Base-by-base conservation (phyloP, 2,329 filamentous ascomycete species). In the Xylariales sp. region DNA sequence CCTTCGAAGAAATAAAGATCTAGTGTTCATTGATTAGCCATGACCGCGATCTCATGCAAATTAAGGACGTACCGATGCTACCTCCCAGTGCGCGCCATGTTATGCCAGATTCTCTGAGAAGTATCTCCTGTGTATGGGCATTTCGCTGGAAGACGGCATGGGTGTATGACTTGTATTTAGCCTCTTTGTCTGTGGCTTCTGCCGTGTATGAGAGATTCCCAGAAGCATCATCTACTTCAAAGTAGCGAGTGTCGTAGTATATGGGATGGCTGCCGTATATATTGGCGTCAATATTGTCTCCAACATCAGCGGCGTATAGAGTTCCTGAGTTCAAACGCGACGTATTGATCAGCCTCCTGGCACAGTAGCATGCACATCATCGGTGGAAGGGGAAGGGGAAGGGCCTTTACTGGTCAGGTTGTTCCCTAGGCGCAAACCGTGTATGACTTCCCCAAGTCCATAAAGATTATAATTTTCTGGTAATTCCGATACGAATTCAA, bases 1-100 rank as follows among this genome's bases (percentile, higher is more conserved):
- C 88, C 88, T 11, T 83, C 74, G 52, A 85, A 85, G 62, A 93
- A 87, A 58, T 87, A 90, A 14, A 93, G 66, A 54, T 93, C 87
- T 43, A 13, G n/a, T n/a, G n/a, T 14, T 5, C 13, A 19, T 11
- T 4, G n/a, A 13, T 43, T 6, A 40, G 37, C 23, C n/a, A n/a
- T n/a, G n/a, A n/a, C n/a, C n/a, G n/a, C n/a, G n/a, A n/a, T n/a
- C n/a, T n/a, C n/a, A n/a, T n/a, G n/a, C n/a, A n/a, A n/a, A n/a
- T 13, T 30, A 11, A 11, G 28, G 28, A 20, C 33, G 37, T n/a
- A 43, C 41, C 41, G 38, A 93, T 77, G 35, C 72, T 81, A 16
- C 88, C 88, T 37, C 88, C 88, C 0, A 94, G 62, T 1, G 81
- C 73, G 47, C 84, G 72, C 83, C 83, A 89, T 0, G 83, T 88